These are phyloP conservation scores for Massarina eburnea DNA, from an alignment of 2,329 filamentous ascomycete genomes.

Conservation along the genomic window DNA sequence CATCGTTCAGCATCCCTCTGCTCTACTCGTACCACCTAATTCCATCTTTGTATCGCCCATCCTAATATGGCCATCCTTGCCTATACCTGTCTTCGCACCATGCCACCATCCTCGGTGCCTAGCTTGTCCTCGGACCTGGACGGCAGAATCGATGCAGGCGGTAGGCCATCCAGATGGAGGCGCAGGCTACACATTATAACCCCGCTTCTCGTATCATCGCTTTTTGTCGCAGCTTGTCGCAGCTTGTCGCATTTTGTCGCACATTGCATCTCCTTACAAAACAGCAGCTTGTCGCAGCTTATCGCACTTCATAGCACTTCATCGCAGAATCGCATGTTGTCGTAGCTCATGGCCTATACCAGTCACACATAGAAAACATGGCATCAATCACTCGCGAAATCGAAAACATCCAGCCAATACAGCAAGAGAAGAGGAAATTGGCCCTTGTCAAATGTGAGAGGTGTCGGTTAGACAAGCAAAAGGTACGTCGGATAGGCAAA, in stretches of 20 bases:
- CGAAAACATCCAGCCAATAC: not conserved
- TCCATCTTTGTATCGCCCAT: no score
- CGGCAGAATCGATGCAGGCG: no score
- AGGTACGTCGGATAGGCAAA: slow-evolving; percentile 1
- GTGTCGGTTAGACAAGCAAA: slow-evolving; percentile 9
- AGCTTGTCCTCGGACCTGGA: no score
- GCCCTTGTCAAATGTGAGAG: slow-evolving; percentile 8
- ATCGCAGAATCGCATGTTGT: no score
- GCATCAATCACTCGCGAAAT: not conserved
- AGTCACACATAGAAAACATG: not conserved
- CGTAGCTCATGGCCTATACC: no score
- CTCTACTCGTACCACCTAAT: no score
- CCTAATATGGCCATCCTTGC: no score
- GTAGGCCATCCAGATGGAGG: not conserved
- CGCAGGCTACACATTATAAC: not conserved
- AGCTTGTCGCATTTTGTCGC: not conserved
- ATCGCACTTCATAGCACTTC: no score
- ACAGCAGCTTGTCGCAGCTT: not conserved
- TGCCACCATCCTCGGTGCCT: no score
- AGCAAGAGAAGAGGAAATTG: slow-evolving; percentile 4
- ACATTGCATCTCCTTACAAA: not conserved
- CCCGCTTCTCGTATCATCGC: not conserved
- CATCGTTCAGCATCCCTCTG: no score
- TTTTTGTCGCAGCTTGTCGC: slow-evolving; percentile 1
- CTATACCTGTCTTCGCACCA: no score